Percentiles rank a stretch among this genome's conserved stretches.
Conservation (phyloP, 2,329 filamentous ascomycete species). For the Exophiala sideris region DNA sequence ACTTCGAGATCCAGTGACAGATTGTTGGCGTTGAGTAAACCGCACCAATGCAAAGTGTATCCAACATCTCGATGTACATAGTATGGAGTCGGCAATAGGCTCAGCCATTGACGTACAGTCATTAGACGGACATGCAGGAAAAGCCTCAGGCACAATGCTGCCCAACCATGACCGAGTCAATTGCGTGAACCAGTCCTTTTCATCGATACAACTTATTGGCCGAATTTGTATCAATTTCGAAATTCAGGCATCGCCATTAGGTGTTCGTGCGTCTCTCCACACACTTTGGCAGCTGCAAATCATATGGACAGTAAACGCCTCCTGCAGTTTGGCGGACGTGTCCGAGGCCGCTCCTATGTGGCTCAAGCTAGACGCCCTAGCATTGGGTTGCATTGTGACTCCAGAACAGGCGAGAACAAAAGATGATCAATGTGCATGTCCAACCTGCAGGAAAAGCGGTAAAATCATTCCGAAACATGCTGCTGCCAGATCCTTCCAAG, state of each 20-base stretch:
- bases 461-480: conserved; percentile 48
- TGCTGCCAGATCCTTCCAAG: conserved; percentile 44
- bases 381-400: no score
- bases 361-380: no score
- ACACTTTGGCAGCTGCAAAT: background rate
- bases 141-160: background rate
- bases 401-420: background rate
- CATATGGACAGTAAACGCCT: background rate
- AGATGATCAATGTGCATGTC: conserved; percentile 42
- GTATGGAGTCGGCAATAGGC: no score
- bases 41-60: background rate
- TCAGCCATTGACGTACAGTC: background rate
- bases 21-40: no score
- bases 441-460: conserved; percentile 46
- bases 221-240: background rate
- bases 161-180: background rate
- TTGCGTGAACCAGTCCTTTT: background rate
- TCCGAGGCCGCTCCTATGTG: no score
- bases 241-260: background rate
- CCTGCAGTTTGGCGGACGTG: no score
- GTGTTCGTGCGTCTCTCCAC: background rate
- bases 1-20: no score
- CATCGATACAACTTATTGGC: background rate
- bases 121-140: background rate
- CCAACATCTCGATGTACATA: background rate